These are phyloP conservation scores for Claviceps fusiformis DNA, from an alignment of 2,329 filamentous ascomycete genomes.

Conservation along the genomic window DNA sequence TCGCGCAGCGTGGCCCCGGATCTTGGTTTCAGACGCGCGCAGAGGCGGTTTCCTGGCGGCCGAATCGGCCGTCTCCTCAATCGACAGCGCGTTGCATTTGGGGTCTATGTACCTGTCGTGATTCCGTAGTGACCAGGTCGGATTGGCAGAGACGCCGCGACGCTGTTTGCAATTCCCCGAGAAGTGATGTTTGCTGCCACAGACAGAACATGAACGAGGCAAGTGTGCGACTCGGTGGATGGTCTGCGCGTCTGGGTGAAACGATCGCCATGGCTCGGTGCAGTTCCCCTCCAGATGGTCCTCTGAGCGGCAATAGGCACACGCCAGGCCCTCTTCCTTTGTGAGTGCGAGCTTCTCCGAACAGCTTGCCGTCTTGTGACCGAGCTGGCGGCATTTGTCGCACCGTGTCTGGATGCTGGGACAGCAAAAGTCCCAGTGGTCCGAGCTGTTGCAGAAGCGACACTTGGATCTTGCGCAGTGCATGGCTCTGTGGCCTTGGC, in stretches of 20 bases:
- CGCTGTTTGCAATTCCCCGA: slow-evolving; percentile 37
- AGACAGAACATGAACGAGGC: slow-evolving; percentile 40
- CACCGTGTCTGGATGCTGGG: slow-evolving; percentile 36
- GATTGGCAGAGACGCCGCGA: slow-evolving; percentile 14
- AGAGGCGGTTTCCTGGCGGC: slow-evolving; percentile 11
- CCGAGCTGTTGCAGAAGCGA: slow-evolving; percentile 29
- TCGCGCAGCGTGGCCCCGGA: slow-evolving; percentile 20
- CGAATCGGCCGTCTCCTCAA: slow-evolving; percentile 19
- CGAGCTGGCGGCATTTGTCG: slow-evolving; percentile 46
- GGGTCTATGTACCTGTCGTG: slow-evolving; percentile 35
- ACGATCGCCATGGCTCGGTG: slow-evolving; percentile 46
- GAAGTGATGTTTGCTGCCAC: slow-evolving; percentile 41
- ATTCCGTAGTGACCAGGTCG: slow-evolving; percentile 40
- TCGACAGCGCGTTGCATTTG: slow-evolving; percentile 23
- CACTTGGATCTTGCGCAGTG: slow-evolving; percentile 34
- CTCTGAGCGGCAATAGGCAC: slow-evolving; percentile 42
- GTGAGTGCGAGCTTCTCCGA: slow-evolving; percentile 39
- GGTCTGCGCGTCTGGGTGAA: slow-evolving; percentile 24
- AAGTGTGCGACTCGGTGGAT: slow-evolving; percentile 36
- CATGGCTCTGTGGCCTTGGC: slow-evolving; percentile 29
- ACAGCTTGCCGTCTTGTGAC: slow-evolving; percentile 41
- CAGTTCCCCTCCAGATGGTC: slow-evolving; percentile 49
- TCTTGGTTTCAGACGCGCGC: slow-evolving; percentile 17
- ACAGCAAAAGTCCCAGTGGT: slow-evolving; percentile 38
- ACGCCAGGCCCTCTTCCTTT: slow-evolving; percentile 41